A percentile compares a stretch with the other conserved stretches of the same genome.
These are phyloP conservation scores for Fraxinus excelsior DNA, from an alignment of 257 asterid genomes.

Conservation along the genomic window DNA sequence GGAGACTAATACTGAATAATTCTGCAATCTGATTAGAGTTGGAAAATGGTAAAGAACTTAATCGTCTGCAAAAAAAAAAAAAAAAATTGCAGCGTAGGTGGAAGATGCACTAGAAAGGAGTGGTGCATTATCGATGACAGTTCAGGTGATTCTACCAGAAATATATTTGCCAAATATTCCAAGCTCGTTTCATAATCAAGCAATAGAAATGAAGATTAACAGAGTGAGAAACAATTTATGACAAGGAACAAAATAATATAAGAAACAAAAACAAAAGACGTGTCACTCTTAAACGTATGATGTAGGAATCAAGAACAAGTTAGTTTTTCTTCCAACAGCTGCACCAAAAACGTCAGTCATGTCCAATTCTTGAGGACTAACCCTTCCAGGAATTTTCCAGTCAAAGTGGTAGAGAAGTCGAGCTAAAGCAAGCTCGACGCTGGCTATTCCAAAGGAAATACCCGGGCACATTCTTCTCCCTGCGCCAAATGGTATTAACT, in stretches of 20 bases:
- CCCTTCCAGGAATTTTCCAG: constrained; percentile 29
- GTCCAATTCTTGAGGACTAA: constrained; percentile 20
- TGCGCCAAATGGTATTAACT: constrained; percentile 33
- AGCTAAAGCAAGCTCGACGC: constrained; percentile 26
- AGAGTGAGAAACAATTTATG: no score
- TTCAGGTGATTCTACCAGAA: no score
- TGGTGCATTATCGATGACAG: no score
- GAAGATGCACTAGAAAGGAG: no score
- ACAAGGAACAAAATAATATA: not conserved
- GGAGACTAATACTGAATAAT: no score
- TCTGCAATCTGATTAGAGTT: no score
- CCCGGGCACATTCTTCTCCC: constrained; percentile 31
- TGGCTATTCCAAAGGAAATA: constrained; percentile 23
- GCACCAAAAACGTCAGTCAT: constrained; percentile 33
- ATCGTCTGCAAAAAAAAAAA: no score
- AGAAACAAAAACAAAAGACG: not conserved
- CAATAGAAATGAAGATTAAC: no score
- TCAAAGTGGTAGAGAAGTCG: constrained; percentile 32
- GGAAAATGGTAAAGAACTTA: no score
- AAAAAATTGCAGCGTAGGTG: no score
- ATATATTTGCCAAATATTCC: no score
- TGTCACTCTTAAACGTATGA: not conserved
- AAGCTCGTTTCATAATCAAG: no score
- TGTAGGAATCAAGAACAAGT: constrained; percentile 29
- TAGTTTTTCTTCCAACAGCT: constrained; percentile 19